phyloP scores from a whole-genome alignment of 441 rosid genomes.

The Corymbia calophylla region DNA sequence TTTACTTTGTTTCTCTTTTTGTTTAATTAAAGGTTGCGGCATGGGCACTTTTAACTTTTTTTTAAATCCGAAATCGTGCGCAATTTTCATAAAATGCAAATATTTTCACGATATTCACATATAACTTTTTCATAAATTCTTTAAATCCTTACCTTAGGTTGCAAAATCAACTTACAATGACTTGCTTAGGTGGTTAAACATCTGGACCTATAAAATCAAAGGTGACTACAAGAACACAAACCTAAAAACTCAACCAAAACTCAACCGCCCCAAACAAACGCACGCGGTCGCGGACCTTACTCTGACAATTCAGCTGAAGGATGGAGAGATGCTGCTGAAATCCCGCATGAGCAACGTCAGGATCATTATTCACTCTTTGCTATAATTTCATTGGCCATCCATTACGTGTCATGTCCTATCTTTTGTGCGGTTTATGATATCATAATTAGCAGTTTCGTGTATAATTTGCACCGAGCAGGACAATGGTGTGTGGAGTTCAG shows the following conservation, averaged over 20 bases:
- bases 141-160: not conserved
- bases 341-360: not conserved
- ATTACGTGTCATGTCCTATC: not conserved
- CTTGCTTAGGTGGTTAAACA: not conserved
- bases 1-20: not conserved
- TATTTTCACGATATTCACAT: not conserved
- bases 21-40: not conserved
- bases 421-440: not conserved
- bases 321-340: not conserved
- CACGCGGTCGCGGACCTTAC: not conserved
- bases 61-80: not conserved
- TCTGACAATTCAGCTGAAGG: not conserved
- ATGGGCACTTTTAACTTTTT: rapidly evolving
- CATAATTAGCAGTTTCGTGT: not conserved
- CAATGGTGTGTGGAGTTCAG: not conserved
- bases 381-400: not conserved
- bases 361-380: not conserved
- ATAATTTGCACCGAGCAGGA: not conserved
- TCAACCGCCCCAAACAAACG: not conserved
- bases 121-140: not conserved
- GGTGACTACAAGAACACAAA: not conserved
- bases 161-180: not conserved
- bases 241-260: not conserved
- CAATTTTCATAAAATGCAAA: not conserved
- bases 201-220: not conserved